Percentiles rank a stretch among this genome's conserved stretches.
phyloP scores from a whole-genome alignment of 257 asterid species.

The Primulina huaijiensis region DNA sequence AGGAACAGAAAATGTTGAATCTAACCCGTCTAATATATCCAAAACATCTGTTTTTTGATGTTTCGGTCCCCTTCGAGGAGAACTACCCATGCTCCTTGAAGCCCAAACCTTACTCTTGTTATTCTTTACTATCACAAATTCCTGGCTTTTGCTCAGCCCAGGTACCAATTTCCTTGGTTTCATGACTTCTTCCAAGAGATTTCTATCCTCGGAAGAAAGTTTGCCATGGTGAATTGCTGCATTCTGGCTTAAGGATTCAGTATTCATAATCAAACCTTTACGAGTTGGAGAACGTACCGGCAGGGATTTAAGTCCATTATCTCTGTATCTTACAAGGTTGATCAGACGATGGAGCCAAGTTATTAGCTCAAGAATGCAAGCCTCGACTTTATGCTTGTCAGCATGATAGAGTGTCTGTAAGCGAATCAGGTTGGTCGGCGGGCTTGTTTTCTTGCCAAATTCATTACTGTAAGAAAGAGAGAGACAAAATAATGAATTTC shows the following conservation, averaged over 20 bases:
- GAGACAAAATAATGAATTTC: slow-evolving; percentile 6
- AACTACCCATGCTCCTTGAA: slow-evolving; percentile 71
- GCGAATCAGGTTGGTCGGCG: slow-evolving; percentile 53
- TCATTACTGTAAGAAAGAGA: slow-evolving; percentile 51
- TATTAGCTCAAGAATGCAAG: slow-evolving; percentile 68
- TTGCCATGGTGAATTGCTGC: slow-evolving; percentile 24
- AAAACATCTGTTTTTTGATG: slow-evolving; percentile 48
- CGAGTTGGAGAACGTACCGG: slow-evolving; percentile 55
- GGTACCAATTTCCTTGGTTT: slow-evolving; percentile 52
- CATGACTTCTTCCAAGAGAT: slow-evolving; percentile 71
- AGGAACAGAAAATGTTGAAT: slow-evolving; percentile 44
- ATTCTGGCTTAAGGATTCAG: slow-evolving; percentile 16
- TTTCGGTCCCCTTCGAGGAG: slow-evolving; percentile 49
- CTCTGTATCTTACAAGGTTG: slow-evolving; percentile 62
- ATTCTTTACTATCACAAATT: slow-evolving; percentile 40
- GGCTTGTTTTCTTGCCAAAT: slow-evolving; percentile 60
- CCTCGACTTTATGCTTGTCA: slow-evolving; percentile 65
- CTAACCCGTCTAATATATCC: slow-evolving; percentile 80
- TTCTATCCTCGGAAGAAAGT: slow-evolving; percentile 66
- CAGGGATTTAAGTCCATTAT: slow-evolving; percentile 43
- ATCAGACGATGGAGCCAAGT: slow-evolving; percentile 85
- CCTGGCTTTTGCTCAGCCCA: slow-evolving; percentile 89
- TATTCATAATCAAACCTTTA: slow-evolving; percentile 36
- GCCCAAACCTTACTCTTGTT: slow-evolving; percentile 44
- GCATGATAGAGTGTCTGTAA: slow-evolving; percentile 92